Evolutionary conservation across 2,329 filamentous ascomycete genomes (phyloP), one percentile per base, ranked within the genome.

Genomic region (Ascochyta koolunga): DNA sequence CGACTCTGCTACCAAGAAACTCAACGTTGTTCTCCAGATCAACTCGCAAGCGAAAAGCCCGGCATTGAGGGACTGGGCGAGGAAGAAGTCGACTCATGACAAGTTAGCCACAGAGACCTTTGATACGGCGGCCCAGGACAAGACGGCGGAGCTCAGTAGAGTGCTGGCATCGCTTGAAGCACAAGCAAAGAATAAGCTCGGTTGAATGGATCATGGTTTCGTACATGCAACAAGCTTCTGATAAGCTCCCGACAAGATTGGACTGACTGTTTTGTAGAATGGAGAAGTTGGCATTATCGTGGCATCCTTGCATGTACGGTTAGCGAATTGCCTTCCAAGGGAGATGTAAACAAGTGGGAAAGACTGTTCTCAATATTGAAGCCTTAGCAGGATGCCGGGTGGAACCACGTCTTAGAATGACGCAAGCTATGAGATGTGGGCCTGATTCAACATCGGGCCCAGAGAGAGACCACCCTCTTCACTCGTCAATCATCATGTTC

Each of bases 321-420:
- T 33, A 29, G 19, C 43, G 15, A 36, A 33, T 37, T 27, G 43
- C 32, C 29, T 46, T 24, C n/a, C 15, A 37, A n/a, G 13, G 43
- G 43, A 35, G 7, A 25, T 25, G 43, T 37, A 46, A 18, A 35
- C 29, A 35, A 37, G 15, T 46, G 21, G 27, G 21, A 45, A 45
- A 22, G 31, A 35, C 31, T 35, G 21, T 32, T 33, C 32, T 45
- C 29, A 35, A 22, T 45, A 35, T 32, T 35, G 21, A 35, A 24
- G 42, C 32, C 42, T 45, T 35, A 33, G 42, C 27, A 45, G 18
- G 42, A 38, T 38, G 36, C 18, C 18, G 36, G 36, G 36, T 38
- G 36, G 36, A 38, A 38, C 36, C 21, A 32, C 27, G 21, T 52
- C 37, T 35, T 40, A 66, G 56, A 66, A 62, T n/a, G 29, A 32